Evolutionary conservation across 1,139 yeast species (phyloP).

Genomic region (Saccharomyces hybrid): DNA sequence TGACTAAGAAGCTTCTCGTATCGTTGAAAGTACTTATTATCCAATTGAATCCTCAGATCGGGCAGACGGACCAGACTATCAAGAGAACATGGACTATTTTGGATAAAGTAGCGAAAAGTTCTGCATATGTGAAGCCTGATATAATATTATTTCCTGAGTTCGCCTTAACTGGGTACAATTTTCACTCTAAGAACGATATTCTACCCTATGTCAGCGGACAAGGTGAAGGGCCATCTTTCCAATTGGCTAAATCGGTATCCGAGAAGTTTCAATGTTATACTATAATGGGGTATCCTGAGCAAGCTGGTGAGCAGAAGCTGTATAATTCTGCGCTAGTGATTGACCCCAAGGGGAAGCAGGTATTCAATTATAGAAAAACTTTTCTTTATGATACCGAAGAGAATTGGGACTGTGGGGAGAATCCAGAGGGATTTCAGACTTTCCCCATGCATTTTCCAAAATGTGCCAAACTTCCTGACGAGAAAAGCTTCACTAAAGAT

Average conservation of each 20-base stretch:
- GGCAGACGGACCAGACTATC: constrained; percentile 50
- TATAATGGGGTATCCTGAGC: constrained; percentile 78
- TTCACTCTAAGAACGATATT: constrained; percentile 44
- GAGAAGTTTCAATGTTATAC: constrained; percentile 53
- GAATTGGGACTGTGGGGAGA: constrained; percentile 71
- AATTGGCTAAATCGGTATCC: constrained; percentile 54
- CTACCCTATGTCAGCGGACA: constrained; percentile 50
- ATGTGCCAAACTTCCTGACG: constrained; percentile 7
- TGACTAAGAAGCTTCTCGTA: constrained; percentile 24
- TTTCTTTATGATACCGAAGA: constrained; percentile 77
- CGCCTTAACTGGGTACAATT: constrained; percentile 81
- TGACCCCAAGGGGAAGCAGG: constrained; percentile 47
- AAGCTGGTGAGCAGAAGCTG: constrained; percentile 30
- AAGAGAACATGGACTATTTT: constrained; percentile 37
- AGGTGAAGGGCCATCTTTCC: constrained; percentile 41
- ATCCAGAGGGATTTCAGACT: constrained; percentile 47
- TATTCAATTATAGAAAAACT: constrained; percentile 68
- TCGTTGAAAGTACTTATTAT: constrained; percentile 54
- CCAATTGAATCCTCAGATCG: constrained; percentile 62
- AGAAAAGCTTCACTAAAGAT: constrained; percentile 13
- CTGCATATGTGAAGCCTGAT: constrained; percentile 38
- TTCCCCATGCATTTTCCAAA: constrained; percentile 21
- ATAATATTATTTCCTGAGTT: constrained; percentile 73
- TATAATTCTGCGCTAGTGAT: constrained; percentile 71
- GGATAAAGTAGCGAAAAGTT: constrained; percentile 18